Conservation (phyloP, 371 early-diverging fungal genomes). For the Batkoa obscura region DNA sequence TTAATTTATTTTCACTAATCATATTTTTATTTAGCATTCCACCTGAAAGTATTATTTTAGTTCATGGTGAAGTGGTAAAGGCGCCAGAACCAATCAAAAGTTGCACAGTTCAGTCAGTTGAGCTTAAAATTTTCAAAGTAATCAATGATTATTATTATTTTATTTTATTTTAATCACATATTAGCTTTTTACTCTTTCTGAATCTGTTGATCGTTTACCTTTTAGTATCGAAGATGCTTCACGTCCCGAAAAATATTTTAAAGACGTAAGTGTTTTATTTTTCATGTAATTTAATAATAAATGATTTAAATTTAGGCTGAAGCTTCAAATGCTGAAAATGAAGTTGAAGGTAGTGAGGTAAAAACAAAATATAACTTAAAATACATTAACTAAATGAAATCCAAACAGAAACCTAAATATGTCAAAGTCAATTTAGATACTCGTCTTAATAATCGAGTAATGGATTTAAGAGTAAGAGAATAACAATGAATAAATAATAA, state of each 20-base stretch:
- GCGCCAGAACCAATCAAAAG: conserved; percentile 71
- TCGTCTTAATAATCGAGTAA: conserved; percentile 89
- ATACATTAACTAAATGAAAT: conserved; percentile 9
- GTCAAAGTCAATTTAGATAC: conserved; percentile 80
- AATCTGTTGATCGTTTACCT: conserved; percentile 68
- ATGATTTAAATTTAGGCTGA: no score
- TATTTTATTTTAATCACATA: background rate
- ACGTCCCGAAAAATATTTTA: conserved; percentile 64
- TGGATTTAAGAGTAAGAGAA: conserved; percentile 75
- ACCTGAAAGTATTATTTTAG: conserved; percentile 73
- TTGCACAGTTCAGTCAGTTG: conserved; percentile 80
- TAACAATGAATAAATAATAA: no score
- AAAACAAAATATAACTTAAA: no score
- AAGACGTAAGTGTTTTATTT: conserved; percentile 12
- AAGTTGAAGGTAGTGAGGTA: no score
- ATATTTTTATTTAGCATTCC: conserved; percentile 35
- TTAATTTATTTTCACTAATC: no score
- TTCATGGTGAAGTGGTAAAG: conserved; percentile 61
- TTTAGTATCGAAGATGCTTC: conserved; percentile 94
- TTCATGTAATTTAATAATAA: background rate
- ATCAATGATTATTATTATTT: background rate
- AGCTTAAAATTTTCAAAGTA: conserved; percentile 56
- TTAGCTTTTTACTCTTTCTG: conserved; percentile 50
- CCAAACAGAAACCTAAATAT: conserved; percentile 28
- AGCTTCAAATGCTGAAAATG: no score